Evolutionary conservation across 139 green algal species (phyloP), one percentile per base, ranked within the genome.

Genomic region (Axilococcus clingmanii): DNA sequence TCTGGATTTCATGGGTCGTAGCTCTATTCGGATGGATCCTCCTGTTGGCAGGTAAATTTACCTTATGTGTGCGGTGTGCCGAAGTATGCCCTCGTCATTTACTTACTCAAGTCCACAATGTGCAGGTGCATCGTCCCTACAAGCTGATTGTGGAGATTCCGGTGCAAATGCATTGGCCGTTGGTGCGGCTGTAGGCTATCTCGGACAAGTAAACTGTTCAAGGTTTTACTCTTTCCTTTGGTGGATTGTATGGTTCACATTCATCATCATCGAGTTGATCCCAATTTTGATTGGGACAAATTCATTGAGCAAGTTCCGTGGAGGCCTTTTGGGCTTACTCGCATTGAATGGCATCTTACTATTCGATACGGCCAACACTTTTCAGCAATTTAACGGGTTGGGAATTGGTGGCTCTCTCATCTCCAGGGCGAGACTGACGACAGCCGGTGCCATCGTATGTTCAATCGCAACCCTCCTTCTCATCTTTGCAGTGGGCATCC

Each of bases 301-400:
- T 20, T 25, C 31, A 20, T 40, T 63, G 7, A 46, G 31, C 32
- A 63, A 24, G 15, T 44, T 68, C 22, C 33, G 60, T 7, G 49
- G 22, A 31, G 44, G 31, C 20, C 31, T 68, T 20, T 19, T 68
- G 0, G 60, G 46, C 9, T n/a, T 68, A 3, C 40, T 28, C 3
- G 60, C 60, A 1, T 24, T 32, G 5, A 17, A 38, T 2, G 40
- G 54, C 28, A 49, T 68, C 17, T 52, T 68, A 17, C 33, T 68
- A 20, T 49, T 48, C 29, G 34, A 68, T 45, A 63, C 50, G 4
- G 35, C 52, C 40, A 68, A 55, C 32, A 68, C 59, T 19, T 68
- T 48, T 48, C 31, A 56, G 17, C 54, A 55, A 24, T 61, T 44
- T 16, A 68, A 61, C 40, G 31, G 32, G 17, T 51, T 68, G 16